Percentiles rank a stretch among this genome's conserved stretches.
These are phyloP conservation scores for Tulasnella sp. DNA, from an alignment of 768 basidiomycete genomes.

Conservation along the genomic window DNA sequence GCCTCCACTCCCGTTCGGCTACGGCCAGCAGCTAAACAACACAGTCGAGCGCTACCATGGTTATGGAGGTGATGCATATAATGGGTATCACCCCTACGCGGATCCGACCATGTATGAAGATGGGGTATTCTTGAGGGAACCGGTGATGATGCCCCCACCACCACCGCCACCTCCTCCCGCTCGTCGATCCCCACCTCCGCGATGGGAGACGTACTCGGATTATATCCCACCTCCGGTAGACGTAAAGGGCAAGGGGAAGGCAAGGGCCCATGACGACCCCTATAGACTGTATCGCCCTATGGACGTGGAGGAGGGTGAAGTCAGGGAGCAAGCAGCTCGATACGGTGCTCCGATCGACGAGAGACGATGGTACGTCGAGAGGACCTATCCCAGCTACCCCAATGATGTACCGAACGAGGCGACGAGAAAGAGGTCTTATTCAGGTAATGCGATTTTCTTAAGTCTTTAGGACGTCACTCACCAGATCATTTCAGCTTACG, in stretches of 20 bases:
- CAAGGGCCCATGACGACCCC: not conserved
- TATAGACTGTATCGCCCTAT: not conserved
- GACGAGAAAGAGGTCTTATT: not conserved
- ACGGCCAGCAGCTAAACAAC: not conserved
- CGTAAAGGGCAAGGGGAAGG: not conserved
- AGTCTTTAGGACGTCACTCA: too few species aligned
- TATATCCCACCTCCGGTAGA: not conserved
- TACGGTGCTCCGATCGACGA: not conserved
- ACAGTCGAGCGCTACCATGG: not conserved
- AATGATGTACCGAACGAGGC: not conserved
- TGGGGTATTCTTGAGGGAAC: not conserved
- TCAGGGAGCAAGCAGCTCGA: not conserved
- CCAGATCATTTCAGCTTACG: not conserved
- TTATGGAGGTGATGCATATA: not conserved
- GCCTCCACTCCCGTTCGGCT: not conserved
- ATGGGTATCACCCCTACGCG: not conserved
- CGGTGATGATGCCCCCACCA: not conserved
- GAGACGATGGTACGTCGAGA: not conserved
- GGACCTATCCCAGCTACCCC: not conserved
- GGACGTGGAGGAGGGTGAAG: not conserved
- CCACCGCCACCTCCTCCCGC: not conserved
- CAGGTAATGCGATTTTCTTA: not conserved
- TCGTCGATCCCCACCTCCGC: not conserved
- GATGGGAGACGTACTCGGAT: not conserved
- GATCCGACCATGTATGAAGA: not conserved